These are phyloP conservation scores for Colletotrichum sp. DNA, from an alignment of 2,329 filamentous ascomycete species.

Conservation along the genomic window DNA sequence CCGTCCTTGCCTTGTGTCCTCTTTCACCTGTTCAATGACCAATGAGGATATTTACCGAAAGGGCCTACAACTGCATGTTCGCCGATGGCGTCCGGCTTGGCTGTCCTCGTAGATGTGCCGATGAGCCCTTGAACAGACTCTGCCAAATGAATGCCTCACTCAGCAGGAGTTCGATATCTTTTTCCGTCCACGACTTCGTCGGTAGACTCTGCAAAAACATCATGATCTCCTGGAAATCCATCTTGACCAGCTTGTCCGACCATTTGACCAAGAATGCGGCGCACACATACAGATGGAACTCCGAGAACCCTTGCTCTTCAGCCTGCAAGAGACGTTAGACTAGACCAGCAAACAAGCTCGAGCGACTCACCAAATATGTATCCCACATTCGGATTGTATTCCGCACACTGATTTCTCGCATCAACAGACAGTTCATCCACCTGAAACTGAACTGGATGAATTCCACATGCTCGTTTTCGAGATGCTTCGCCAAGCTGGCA, in stretches of 20 bases:
- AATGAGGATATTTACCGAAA: neutral
- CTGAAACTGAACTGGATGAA: conserved; percentile 99
- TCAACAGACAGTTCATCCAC: conserved; percentile 99
- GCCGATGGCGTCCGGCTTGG: conserved; percentile 43
- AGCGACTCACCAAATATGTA: conserved; percentile 83
- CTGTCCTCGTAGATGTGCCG: conserved; percentile 78
- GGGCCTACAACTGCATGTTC: conserved; percentile 41
- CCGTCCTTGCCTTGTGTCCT: neutral
- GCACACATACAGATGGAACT: conserved; percentile 98
- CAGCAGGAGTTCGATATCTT: conserved; percentile 93
- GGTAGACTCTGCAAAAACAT: conserved; percentile 98
- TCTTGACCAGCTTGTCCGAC: conserved; percentile 92
- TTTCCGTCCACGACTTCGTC: conserved; percentile 94
- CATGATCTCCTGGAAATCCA: conserved; percentile 99
- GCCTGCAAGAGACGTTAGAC: conserved; percentile 60
- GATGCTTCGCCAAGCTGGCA: conserved; percentile 79
- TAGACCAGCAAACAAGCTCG: neutral
- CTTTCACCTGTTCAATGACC: neutral
- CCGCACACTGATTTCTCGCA: conserved; percentile 95
- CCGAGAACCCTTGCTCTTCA: conserved; percentile 97
- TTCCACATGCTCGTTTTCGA: conserved; percentile 90
- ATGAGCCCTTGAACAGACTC: conserved; percentile 92
- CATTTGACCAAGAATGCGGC: conserved; percentile 98
- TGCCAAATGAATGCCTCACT: conserved; percentile 99
- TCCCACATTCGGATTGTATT: conserved; percentile 99